Evolutionary conservation across 1,284 basidiomycete species (phyloP).

Genomic region (Tremellales sp.): DNA sequence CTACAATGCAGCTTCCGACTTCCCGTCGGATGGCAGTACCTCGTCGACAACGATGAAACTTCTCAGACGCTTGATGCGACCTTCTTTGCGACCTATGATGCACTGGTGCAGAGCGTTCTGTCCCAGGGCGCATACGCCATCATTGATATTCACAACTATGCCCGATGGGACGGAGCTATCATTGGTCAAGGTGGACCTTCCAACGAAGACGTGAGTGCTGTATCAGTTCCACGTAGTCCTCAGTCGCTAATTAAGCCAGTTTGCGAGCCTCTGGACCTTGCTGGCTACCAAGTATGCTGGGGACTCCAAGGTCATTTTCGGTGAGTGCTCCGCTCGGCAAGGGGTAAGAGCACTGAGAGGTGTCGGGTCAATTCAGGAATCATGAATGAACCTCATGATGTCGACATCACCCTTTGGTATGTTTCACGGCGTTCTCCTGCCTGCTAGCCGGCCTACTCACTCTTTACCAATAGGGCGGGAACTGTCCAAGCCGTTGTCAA

Average conservation of each 20-base stretch:
- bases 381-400: conserved; percentile 48
- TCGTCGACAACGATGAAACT: conserved; percentile 51
- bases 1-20: conserved; percentile 46
- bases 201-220: conserved; percentile 45
- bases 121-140: conserved; percentile 55
- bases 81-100: conserved; percentile 52
- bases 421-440: neutral
- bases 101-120: conserved; percentile 53
- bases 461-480: conserved; percentile 18
- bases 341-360: neutral
- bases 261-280: conserved; percentile 58
- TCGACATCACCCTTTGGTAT: conserved; percentile 30
- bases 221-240: too few species aligned
- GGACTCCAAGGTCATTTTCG: conserved; percentile 55
- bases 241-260: too few species aligned
- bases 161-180: conserved; percentile 46
- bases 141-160: conserved; percentile 53
- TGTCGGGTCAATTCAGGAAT: conserved; percentile 11
- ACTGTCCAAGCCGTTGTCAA: conserved; percentile 42
- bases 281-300: conserved; percentile 55
- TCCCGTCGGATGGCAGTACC: conserved; percentile 58
- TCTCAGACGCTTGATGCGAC: conserved; percentile 47
- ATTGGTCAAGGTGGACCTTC: conserved; percentile 58
- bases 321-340: conserved; percentile 4
- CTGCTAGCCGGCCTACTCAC: neutral